Percentiles rank a stretch among this genome's conserved stretches.
These are phyloP conservation scores for Xylariaceae sp. DNA, from an alignment of 2,329 filamentous ascomycete species.

Conservation along the genomic window DNA sequence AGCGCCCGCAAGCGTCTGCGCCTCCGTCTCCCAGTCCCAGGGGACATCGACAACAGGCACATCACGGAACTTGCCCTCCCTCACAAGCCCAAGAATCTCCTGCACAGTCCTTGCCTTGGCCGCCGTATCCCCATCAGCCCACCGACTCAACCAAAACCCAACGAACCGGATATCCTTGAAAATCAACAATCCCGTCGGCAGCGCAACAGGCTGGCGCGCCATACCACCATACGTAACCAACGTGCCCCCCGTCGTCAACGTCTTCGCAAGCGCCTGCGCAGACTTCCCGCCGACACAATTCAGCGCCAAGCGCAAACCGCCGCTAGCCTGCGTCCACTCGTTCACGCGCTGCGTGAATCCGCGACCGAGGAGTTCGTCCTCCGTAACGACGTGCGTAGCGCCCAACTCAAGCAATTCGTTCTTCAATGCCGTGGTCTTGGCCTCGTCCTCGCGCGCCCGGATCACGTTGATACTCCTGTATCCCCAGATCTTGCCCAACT, in stretches of 20 bases:
- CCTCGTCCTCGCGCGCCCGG: constrained; percentile 60
- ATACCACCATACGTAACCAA: constrained; percentile 96
- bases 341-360: constrained; percentile 58
- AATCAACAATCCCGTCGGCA: constrained; percentile 82
- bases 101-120: constrained; percentile 77
- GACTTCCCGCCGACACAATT: constrained; percentile 93
- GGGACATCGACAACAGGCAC: constrained; percentile 73
- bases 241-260: constrained; percentile 61
- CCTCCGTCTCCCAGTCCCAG: constrained; percentile 79
- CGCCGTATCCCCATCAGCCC: constrained; percentile 69
- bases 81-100: constrained; percentile 72
- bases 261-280: constrained; percentile 71
- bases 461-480: constrained; percentile 87
- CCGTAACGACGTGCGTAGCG: constrained; percentile 52
- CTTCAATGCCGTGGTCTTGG: constrained; percentile 57
- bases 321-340: constrained; percentile 60
- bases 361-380: constrained; percentile 48
- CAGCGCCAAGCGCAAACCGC: constrained; percentile 68
- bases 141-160: constrained; percentile 92
- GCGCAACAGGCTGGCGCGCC: constrained; percentile 75
- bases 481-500: constrained; percentile 80
- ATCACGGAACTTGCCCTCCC: constrained; percentile 73
- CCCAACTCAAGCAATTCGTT: constrained; percentile 50
- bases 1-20: constrained; percentile 61
- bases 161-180: constrained; percentile 87